Evolutionary conservation across 371 early-diverging fungal species (phyloP), one percentile per base, ranked within the genome.

Genomic region (Lichtheimia hyalospora): DNA sequence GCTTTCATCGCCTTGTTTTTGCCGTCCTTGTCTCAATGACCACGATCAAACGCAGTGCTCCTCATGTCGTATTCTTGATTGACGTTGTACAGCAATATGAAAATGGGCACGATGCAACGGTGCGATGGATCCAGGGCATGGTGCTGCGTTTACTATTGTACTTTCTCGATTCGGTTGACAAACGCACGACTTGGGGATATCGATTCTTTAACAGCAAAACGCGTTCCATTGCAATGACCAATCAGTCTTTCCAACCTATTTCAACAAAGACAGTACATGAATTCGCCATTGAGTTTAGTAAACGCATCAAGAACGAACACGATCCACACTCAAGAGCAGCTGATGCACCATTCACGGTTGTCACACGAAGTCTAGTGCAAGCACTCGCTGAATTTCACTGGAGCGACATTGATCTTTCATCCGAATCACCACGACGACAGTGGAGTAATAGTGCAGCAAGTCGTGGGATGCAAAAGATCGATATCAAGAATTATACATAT

Each of bases 51-150:
- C 58, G 58, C 13, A 49, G 50, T 42, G 50, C 60, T 10, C 60
- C 60, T 20, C 60, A 60, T 53, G 54, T 60, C 39, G 43, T 60
- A 27, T 54, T 60, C 24, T 25, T 60, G 20, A 44, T 60, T 25
- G 52, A 60, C 41, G 21, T 46, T 20, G 20, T 50, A 14, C 57
- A 24, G 44, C 27, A 24, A 18, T 24, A 52, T 15, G 7, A 18
- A 10, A 34, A 52, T n/a, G 24, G 53, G 12, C 53, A 28, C 24
- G 40, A 51, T 39, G 28, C 58, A n/a, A 40, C 23, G 15, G 39
- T 28, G 3, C 40, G 40, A 18, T n/a, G 39, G 39, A 58, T 60
- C 44, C 53, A 46, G 43, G 54, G 44, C 10, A 16, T 44, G 18
- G 34, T 60, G 15, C 16, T 49, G 2, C 53, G 52, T 10, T 54